A percentile compares a stretch with the other conserved stretches of the same genome.
These are phyloP conservation scores for Cryomyces antarcticus DNA, from an alignment of 495 filamentous ascomycete species.

Conservation along the genomic window DNA sequence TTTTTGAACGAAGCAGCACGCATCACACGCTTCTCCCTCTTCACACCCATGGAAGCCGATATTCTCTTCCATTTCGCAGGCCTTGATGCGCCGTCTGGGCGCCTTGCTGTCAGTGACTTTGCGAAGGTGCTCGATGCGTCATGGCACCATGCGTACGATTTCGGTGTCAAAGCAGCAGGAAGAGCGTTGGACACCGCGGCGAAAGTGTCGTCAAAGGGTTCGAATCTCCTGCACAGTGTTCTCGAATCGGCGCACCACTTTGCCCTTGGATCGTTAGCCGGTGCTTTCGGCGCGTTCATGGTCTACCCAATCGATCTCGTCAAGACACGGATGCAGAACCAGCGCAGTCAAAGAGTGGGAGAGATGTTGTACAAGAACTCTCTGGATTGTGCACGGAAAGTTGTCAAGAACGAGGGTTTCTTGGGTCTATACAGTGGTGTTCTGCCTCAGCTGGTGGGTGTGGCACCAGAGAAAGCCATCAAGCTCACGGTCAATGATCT, in stretches of 20 bases:
- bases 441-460: slow-evolving; percentile 83
- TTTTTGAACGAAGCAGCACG: slow-evolving; percentile 88
- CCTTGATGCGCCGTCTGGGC: slow-evolving; percentile 67
- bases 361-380: slow-evolving; percentile 91
- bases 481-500: slow-evolving; percentile 96
- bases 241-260: slow-evolving; percentile 80
- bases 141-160: slow-evolving; percentile 46
- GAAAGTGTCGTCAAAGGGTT: slow-evolving; percentile 26
- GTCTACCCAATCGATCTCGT: slow-evolving; percentile 97
- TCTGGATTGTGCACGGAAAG: slow-evolving; percentile 77
- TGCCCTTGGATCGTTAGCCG: slow-evolving; percentile 66
- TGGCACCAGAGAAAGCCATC: slow-evolving; percentile 96
- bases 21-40: slow-evolving; percentile 76
- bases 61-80: slow-evolving; percentile 97
- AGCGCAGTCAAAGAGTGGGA: slow-evolving; percentile 60
- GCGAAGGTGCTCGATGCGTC: slow-evolving; percentile 84
- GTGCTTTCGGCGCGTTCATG: slow-evolving; percentile 96
- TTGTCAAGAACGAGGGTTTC: slow-evolving; percentile 81
- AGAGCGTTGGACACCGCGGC: slow-evolving; percentile 25
- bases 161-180: slow-evolving; percentile 22
- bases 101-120: slow-evolving; percentile 70
- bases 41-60: slow-evolving; percentile 97
- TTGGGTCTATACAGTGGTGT: slow-evolving; percentile 83
- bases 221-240: slow-evolving; percentile 35
- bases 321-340: slow-evolving; percentile 98